Evolutionary conservation across 768 basidiomycete genomes (phyloP).

Genomic region (Naematelia encephala): DNA sequence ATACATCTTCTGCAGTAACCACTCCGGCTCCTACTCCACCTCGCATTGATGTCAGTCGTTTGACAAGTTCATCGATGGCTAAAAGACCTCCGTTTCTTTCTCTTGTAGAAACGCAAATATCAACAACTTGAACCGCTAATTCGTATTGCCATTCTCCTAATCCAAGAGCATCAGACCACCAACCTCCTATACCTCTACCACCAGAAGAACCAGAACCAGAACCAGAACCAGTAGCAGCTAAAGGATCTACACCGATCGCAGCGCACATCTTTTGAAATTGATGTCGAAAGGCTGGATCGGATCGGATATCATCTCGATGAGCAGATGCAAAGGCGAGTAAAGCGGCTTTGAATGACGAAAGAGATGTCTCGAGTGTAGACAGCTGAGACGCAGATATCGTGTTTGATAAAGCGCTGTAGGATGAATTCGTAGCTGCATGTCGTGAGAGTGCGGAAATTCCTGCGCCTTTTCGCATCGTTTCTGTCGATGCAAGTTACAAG

Average conservation of each 20-base stretch:
- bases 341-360: slow-evolving; percentile 76
- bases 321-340: slow-evolving; percentile 74
- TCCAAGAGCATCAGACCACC: slow-evolving; percentile 78
- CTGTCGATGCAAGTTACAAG: background rate
- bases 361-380: slow-evolving; percentile 72
- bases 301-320: slow-evolving; percentile 78
- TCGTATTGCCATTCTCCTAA: slow-evolving; percentile 95
- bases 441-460: slow-evolving; percentile 85
- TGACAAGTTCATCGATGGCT: slow-evolving; percentile 76
- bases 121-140: slow-evolving; percentile 87
- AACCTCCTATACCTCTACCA: slow-evolving; percentile 55
- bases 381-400: slow-evolving; percentile 74
- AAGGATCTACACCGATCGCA: slow-evolving; percentile 89
- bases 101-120: slow-evolving; percentile 52
- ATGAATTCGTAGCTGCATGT: slow-evolving; percentile 74
- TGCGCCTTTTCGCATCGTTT: slow-evolving; percentile 60
- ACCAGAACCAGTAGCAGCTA: slow-evolving; percentile 54
- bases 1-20: slow-evolving; percentile 80
- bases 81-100: slow-evolving; percentile 83
- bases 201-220: slow-evolving; percentile 50
- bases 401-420: slow-evolving; percentile 75
- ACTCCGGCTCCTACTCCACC: background rate
- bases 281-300: slow-evolving; percentile 80
- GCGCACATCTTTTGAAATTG: slow-evolving; percentile 95
- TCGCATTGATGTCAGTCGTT: slow-evolving; percentile 72